Conservation (phyloP, 306 rosid genomes). For the Geum urbanum region DNA sequence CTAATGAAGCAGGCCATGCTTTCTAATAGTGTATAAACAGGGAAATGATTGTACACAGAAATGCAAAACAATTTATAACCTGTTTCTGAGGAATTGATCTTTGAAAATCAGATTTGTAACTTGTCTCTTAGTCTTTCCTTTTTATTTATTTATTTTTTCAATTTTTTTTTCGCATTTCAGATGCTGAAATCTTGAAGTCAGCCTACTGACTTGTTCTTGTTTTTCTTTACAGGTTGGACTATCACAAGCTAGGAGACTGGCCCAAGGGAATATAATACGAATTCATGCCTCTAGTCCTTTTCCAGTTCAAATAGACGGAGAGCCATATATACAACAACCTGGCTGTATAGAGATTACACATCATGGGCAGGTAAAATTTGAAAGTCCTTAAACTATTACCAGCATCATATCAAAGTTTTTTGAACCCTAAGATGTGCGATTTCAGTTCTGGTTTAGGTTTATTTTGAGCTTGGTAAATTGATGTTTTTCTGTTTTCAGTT, state of each 20-base stretch:
- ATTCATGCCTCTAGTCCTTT: constrained; percentile 67
- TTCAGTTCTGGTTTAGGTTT: not conserved
- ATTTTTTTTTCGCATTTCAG: not conserved
- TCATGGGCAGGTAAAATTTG: constrained; percentile 49
- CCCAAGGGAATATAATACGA: constrained; percentile 64
- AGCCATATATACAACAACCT: constrained; percentile 61
- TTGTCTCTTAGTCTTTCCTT: not conserved
- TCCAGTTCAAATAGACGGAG: constrained; percentile 84
- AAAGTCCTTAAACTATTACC: not conserved
- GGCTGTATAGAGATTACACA: constrained; percentile 58
- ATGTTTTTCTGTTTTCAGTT: not conserved
- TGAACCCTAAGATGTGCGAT: not conserved
- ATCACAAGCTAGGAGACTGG: constrained; percentile 78
- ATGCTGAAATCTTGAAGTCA: not conserved
- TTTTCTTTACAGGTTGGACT: constrained; percentile 58
- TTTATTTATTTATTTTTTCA: not conserved
- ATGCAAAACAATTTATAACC: not conserved
- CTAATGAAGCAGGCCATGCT: too few species aligned
- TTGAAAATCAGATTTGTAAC: not conserved
- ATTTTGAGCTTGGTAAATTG: not conserved
- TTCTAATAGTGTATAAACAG: too few species aligned
- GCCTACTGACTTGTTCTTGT: constrained; percentile 6
- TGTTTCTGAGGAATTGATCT: not conserved
- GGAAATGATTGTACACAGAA: too few species aligned
- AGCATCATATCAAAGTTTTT: not conserved